A percentile compares a stretch with the other conserved stretches of the same genome.
phyloP scores from a whole-genome alignment of 495 filamentous ascomycete species.

The Evernia prunastri region DNA sequence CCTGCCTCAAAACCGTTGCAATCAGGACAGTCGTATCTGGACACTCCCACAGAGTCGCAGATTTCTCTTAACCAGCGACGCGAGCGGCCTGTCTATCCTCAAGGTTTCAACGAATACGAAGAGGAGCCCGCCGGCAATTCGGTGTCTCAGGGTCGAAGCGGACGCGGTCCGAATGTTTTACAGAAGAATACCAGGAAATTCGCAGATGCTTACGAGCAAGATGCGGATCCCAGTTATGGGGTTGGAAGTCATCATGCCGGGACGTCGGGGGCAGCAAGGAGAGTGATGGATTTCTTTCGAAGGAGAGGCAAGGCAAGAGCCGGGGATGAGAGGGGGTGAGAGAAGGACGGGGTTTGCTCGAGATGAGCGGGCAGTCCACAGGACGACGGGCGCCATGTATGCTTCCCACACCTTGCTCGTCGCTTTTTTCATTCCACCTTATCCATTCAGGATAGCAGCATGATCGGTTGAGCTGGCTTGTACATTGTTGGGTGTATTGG shows the following conservation, averaged over 20 bases:
- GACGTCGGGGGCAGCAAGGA: conserved; percentile 74
- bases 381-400: conserved; percentile 1
- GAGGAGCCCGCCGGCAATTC: conserved; percentile 41
- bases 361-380: background rate
- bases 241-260: conserved; percentile 60
- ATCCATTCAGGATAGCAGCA: conserved; percentile 19
- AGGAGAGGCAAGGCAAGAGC: conserved; percentile 70
- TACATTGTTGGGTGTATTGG: conserved; percentile 15
- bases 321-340: conserved; percentile 45
- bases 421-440: conserved; percentile 12
- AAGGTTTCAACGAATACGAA: conserved; percentile 34
- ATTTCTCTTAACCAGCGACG: conserved; percentile 24
- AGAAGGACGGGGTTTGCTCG: background rate
- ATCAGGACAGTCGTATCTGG: conserved; percentile 24
- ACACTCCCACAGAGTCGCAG: conserved; percentile 25
- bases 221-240: conserved; percentile 45
- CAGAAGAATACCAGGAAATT: conserved; percentile 84
- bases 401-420: conserved; percentile 3
- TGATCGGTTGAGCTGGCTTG: conserved; percentile 13
- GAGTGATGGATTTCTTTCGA: conserved; percentile 98
- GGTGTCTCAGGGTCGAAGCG: conserved; percentile 40
- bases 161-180: conserved; percentile 50
- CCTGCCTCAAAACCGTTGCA: conserved; percentile 8
- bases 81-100: conserved; percentile 37
- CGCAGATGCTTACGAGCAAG: conserved; percentile 80